phyloP scores from a whole-genome alignment of 2,329 filamentous ascomycete genomes.

The Corniculantispora saksenae region DNA sequence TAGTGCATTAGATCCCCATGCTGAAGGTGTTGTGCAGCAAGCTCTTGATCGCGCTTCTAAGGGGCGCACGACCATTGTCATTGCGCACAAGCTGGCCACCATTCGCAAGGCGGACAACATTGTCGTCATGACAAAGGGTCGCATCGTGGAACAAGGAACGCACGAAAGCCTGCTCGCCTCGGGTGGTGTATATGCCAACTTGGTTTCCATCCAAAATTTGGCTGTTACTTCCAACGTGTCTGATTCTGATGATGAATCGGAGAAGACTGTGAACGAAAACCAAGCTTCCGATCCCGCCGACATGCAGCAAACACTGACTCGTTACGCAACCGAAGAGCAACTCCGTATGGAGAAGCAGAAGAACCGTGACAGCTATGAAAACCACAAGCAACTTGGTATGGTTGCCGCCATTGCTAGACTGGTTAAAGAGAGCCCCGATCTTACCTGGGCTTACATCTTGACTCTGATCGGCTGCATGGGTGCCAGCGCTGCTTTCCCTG shows the following conservation, averaged over 20 bases:
- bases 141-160: constrained; percentile 31
- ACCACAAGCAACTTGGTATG: constrained; percentile 34
- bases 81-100: constrained; percentile 58
- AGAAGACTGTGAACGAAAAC: not conserved
- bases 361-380: constrained; percentile 40
- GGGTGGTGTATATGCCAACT: constrained; percentile 50
- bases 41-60: constrained; percentile 54
- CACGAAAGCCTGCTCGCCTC: constrained; percentile 52
- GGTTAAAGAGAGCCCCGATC: constrained; percentile 39
- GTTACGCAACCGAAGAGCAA: constrained; percentile 32
- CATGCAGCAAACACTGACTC: constrained; percentile 33
- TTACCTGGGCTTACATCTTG: constrained; percentile 38
- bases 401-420: constrained; percentile 34
- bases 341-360: constrained; percentile 34
- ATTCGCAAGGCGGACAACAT: constrained; percentile 35
- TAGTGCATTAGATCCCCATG: constrained; percentile 49
- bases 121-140: constrained; percentile 30
- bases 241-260: constrained; percentile 25
- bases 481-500: constrained; percentile 39
- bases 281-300: constrained; percentile 23
- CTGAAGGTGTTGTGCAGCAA: constrained; percentile 51
- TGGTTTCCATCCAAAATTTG: constrained; percentile 48
- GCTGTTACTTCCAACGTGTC: constrained; percentile 28
- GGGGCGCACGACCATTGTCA: constrained; percentile 62
- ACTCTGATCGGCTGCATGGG: constrained; percentile 33